phyloP scores from a whole-genome alignment of 371 early-diverging fungal species.

The Mucor lusitanicus region DNA sequence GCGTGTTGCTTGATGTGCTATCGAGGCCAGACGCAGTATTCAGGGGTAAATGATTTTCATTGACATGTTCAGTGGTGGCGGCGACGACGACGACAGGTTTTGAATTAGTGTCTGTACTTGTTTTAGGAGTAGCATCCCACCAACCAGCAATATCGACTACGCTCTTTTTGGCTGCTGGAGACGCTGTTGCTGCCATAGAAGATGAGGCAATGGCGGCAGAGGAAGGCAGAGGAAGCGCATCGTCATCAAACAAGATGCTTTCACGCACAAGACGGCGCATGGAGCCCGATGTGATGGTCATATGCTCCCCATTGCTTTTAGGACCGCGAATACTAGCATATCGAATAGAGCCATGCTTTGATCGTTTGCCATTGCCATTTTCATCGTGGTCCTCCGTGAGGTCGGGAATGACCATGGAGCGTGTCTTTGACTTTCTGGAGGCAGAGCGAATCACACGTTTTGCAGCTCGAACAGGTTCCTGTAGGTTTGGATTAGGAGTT shows the following conservation, averaged over 20 bases:
- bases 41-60: conserved; percentile 1
- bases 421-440: conserved; percentile 23
- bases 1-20: background rate
- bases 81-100: background rate
- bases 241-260: conserved; percentile 24
- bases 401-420: conserved; percentile 13
- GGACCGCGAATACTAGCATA: conserved; percentile 13
- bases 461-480: conserved; percentile 19
- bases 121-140: conserved; percentile 18
- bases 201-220: conserved; percentile 4
- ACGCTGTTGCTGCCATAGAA: background rate
- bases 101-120: background rate
- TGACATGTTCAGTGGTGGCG: background rate
- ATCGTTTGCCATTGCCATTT: background rate
- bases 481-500: conserved; percentile 10
- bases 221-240: conserved; percentile 1
- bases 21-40: conserved; percentile 4
- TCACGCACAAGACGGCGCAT: conserved; percentile 40
- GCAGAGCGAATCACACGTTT: conserved; percentile 24
- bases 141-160: conserved; percentile 21
- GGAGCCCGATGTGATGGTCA: conserved; percentile 37
- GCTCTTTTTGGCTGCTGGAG: conserved; percentile 3
- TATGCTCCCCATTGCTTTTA: conserved; percentile 16
- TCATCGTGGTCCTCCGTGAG: background rate
- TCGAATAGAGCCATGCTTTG: conserved; percentile 14